Base-by-base conservation (phyloP, 768 basidiomycete species). In the Boletus insuetus region DNA sequence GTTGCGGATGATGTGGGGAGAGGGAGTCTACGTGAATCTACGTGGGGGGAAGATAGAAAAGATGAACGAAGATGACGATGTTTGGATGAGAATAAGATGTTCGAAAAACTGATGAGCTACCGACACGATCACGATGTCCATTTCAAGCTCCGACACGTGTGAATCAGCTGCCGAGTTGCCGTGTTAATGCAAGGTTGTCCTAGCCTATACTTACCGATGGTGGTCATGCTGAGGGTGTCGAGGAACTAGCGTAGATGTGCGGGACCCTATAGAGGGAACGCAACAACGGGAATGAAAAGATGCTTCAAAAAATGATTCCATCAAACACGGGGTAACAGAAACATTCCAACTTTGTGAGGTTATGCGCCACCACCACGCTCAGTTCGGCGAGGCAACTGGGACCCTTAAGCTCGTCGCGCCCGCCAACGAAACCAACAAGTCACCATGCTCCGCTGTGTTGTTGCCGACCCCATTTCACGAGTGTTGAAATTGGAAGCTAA, bases 61-160 rank as follows among this genome's bases (percentile, higher is more conserved):
- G 62, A 67, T 59, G 58, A 62, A 62, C 54, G 66, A 64, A 62
- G 66, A 66, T 64, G 62, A 55, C 37, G 51, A 43, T 11, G 50
- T 48, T 48, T 24, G 61, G 58, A 65, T 59, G 66, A 61, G 65
- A 55, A 62, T 12, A 60, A 62, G 62, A 55, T 42, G 32, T 58
- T 56, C 45, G 49, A 49, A 53, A 56, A 54, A 54, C 44, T 39
- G 59, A 56, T 44, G 48, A 42, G 39, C 49, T 31, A 22, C 48
- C 32, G 35, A 51, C 53, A 34, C 59, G 58, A 68, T 73, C 70
- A 49, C 61, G 59, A 60, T 65, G 56, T 56, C 41, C 41, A 56
- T 70, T 79, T 78, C 71, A 65, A 76, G 64, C 78, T 75, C 76
- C 76, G 77, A 71, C 60, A 56, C 62, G 58, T 54, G 59, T 11